These are phyloP conservation scores for Priceomyces medius DNA, from an alignment of 805 yeast genomes.

Conservation along the genomic window DNA sequence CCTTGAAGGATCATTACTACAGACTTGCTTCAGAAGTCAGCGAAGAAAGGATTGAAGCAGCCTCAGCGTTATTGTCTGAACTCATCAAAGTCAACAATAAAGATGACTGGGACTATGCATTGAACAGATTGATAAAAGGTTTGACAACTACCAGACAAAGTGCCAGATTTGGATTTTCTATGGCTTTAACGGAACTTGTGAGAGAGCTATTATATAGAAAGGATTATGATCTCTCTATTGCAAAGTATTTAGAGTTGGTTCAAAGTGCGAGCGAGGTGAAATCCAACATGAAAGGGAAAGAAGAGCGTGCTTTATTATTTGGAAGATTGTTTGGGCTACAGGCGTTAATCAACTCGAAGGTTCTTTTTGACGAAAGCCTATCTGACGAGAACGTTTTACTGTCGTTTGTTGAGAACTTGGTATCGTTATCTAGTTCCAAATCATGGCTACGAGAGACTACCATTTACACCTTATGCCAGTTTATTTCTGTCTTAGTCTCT, in stretches of 20 bases:
- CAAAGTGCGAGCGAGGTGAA: slow-evolving; percentile 34
- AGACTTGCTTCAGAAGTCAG: slow-evolving; percentile 74
- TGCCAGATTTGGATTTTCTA: slow-evolving; percentile 84
- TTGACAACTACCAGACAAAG: slow-evolving; percentile 77
- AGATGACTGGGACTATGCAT: slow-evolving; percentile 79
- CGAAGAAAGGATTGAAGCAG: slow-evolving; percentile 69
- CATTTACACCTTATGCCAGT: slow-evolving; percentile 64
- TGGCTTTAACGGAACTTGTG: slow-evolving; percentile 75
- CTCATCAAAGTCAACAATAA: slow-evolving; percentile 42
- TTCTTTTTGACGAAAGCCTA: slow-evolving; percentile 20
- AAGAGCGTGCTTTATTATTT: slow-evolving; percentile 74
- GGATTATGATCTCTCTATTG: slow-evolving; percentile 32
- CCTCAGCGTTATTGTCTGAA: slow-evolving; percentile 62
- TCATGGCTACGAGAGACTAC: slow-evolving; percentile 87
- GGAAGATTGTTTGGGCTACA: slow-evolving; percentile 87
- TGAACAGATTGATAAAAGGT: slow-evolving; percentile 77
- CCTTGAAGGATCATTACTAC: slow-evolving; percentile 75
- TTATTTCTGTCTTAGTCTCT: slow-evolving; percentile 21
- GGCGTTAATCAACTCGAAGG: slow-evolving; percentile 53
- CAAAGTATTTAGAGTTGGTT: slow-evolving; percentile 36
- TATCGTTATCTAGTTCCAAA: slow-evolving; percentile 61
- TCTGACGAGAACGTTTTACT: slow-evolving; percentile 15
- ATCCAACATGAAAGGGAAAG: slow-evolving; percentile 65
- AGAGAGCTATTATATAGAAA: slow-evolving; percentile 31
- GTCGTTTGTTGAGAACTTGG: slow-evolving; percentile 44